Evolutionary conservation across 1,284 basidiomycete genomes (phyloP).

Genomic region (Sphagnurus paluster): DNA sequence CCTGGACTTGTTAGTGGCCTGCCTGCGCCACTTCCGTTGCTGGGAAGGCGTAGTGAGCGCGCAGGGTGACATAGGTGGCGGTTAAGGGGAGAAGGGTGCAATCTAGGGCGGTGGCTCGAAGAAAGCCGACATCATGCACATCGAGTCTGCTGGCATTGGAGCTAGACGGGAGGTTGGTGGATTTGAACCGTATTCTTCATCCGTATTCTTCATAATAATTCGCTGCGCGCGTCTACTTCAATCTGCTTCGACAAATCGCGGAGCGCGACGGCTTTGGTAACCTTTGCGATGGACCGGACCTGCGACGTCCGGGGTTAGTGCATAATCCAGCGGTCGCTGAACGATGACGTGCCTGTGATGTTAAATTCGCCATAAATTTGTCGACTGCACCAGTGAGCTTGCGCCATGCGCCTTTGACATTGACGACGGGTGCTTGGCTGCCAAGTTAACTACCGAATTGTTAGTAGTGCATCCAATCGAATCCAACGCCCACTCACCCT

Average conservation of each 20-base stretch:
- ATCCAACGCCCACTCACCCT: conserved; percentile 49
- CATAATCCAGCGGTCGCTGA: background rate
- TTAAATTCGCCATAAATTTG: conserved; percentile 92
- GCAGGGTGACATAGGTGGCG: too few relatives aligned
- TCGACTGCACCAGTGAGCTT: conserved; percentile 91
- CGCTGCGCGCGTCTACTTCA: conserved; percentile 94
- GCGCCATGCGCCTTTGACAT: conserved; percentile 94
- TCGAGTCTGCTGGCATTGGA: too few relatives aligned
- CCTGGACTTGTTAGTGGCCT: too few relatives aligned
- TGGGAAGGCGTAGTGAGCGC: too few relatives aligned
- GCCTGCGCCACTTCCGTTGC: too few relatives aligned
- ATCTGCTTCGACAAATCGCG: conserved; percentile 91
- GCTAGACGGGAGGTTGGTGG: too few relatives aligned
- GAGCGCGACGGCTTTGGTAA: conserved; percentile 94
- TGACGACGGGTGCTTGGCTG: conserved; percentile 89
- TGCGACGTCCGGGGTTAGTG: conserved; percentile 12
- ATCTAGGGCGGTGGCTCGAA: too few relatives aligned
- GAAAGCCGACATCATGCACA: too few relatives aligned
- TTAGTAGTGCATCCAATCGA: background rate
- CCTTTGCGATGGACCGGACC: conserved; percentile 93
- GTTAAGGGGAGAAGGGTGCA: too few relatives aligned
- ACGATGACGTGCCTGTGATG: conserved; percentile 65
- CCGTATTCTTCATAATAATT: conserved; percentile 93
- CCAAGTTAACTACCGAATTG: conserved; percentile 67
- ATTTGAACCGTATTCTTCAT: too few relatives aligned